Evolutionary conservation across 1,139 yeast genomes (phyloP), one percentile per base, ranked within the genome.

Genomic region (Nematodospora anomalae): DNA sequence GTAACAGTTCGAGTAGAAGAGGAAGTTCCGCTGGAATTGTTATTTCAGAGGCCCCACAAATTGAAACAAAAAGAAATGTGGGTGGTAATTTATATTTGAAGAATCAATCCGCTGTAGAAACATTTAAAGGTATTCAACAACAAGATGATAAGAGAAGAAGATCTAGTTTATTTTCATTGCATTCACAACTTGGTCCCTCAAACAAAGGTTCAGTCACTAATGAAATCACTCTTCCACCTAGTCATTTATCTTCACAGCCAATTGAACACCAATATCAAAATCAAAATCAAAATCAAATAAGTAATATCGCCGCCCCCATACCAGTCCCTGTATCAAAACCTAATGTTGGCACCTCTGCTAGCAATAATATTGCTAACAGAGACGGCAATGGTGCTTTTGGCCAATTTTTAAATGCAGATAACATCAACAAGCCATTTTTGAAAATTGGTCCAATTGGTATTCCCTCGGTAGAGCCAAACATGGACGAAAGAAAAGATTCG

Each of bases 41-140:
- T 2, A 57, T 62, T 1, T 52, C 60, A n/a, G 76, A 71, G 43
- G 73, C 72, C 1, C 67, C 69, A 2, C 71, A 64, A 48, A 62
- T 71, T 28, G 80, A 74, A 48, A 74, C 79, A 0, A 71, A 66
- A 44, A 51, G 80, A 24, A 71, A 74, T 40, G 80, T 74, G 5
- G 77, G 72, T n/a, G 80, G 80, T 12, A 80, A 76, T 46, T 57
- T 76, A 27, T 76, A 75, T 50, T 51, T 75, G 43, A 65, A 61
- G 35, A 72, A 68, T 40, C 76, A 71, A 30, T 66, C 78, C 1
- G 69, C 68, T 0, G 66, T 73, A n/a, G 77, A 71, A 34, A 64
- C 80, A 1, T 64, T 76, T 45, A 72, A 67, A 45, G 77, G 67
- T 10, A 70, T 76, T 10, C 74, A 71, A 46, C 64, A 71, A 45